Base-by-base conservation (phyloP, 495 filamentous ascomycete species). In the Tuber borchii region DNA sequence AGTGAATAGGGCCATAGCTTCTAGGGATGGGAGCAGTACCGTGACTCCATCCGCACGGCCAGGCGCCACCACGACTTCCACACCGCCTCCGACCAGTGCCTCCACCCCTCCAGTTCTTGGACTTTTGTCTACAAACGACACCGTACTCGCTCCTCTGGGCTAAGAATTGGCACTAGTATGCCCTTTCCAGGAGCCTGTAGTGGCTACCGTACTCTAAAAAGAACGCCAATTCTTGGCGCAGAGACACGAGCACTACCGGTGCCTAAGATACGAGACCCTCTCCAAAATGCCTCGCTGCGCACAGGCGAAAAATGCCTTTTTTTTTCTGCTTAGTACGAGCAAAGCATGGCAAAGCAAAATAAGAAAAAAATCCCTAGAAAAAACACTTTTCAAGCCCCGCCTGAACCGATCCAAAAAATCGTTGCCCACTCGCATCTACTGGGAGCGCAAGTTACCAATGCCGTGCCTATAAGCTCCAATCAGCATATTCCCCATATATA, bases 401-500 rank as follows among this genome's bases (percentile, higher is more conserved):
- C 34, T 65, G 26, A 65, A 34, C 34, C 26, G 26, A 34, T 65
- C 31, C 14, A 34, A 34, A 34, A 65, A 34, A 34, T 12, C 14
- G 17, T 34, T 17, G 17, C 26, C 12, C 26, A 19, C 56, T 8
- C 4, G 34, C 26, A 34, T 12, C 56, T 31, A 31, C 51, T n/a
- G 9, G 51, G 0, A 14, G 51, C 5, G n/a, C 10, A 26, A 26
- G 51, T n/a, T 61, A 65, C 56, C 56, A 65, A 34, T 65, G 39
- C 22, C 73, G 45, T 74, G 70, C 34, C 39, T 74, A 39, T 45
- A 78, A 61, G 19, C 56, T 0, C 26, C 10, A 65, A 31, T 65
- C 56, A 65, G 56, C 26, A 65, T 31, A 4, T 19, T 17, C 31
- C 3, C 26, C 26, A 14, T 39, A 44, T 71, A 43, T 14, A 26